phyloP scores from a whole-genome alignment of 2,329 filamentous ascomycete genomes.

The Biscogniauxia mediterranea region DNA sequence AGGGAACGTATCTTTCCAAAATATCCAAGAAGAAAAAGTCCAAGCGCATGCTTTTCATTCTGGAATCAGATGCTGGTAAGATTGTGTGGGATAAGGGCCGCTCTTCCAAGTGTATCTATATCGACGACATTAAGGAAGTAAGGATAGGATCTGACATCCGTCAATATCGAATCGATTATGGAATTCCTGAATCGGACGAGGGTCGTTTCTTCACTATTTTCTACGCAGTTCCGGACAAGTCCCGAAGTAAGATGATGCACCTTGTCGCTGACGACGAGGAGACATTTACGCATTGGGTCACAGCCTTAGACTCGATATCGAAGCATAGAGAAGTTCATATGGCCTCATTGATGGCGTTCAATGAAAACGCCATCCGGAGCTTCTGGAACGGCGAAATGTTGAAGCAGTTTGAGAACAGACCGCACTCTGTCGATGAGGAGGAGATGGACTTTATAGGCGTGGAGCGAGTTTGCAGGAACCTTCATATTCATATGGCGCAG shows the following conservation, averaged over 20 bases:
- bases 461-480: slow-evolving; percentile 78
- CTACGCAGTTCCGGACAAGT: slow-evolving; percentile 75
- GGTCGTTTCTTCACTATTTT: slow-evolving; percentile 85
- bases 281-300: slow-evolving; percentile 76
- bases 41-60: slow-evolving; percentile 67
- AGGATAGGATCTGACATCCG: slow-evolving; percentile 79
- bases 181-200: slow-evolving; percentile 65
- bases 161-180: slow-evolving; percentile 85
- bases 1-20: slow-evolving; percentile 77
- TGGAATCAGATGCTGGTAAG: slow-evolving; percentile 81
- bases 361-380: slow-evolving; percentile 74
- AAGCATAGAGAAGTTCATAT: slow-evolving; percentile 87
- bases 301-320: slow-evolving; percentile 78
- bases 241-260: slow-evolving; percentile 84
- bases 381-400: slow-evolving; percentile 88
- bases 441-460: slow-evolving; percentile 76
- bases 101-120: slow-evolving; percentile 81
- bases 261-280: slow-evolving; percentile 75
- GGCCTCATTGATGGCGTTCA: slow-evolving; percentile 82
- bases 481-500: slow-evolving; percentile 88
- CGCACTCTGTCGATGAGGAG: slow-evolving; percentile 57
- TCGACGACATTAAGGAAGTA: slow-evolving; percentile 93
- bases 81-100: slow-evolving; percentile 83
- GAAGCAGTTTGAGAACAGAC: slow-evolving; percentile 57
- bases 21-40: slow-evolving; percentile 78